Percentiles rank a stretch among this genome's conserved stretches.
These are phyloP conservation scores for Alloascoidea africana DNA, from an alignment of 805 yeast species.

Conservation along the genomic window DNA sequence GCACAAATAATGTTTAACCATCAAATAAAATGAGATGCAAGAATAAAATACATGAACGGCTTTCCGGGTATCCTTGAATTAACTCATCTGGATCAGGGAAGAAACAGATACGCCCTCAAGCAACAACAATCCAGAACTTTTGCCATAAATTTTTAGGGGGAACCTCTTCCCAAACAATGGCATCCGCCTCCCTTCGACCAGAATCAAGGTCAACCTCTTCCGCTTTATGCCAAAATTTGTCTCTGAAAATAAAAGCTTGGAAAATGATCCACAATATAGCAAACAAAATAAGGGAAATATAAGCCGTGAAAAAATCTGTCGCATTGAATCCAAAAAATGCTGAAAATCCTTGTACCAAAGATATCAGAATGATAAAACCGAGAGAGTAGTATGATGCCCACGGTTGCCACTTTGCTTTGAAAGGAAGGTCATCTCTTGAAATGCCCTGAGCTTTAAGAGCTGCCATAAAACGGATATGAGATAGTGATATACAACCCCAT, in stretches of 20 bases:
- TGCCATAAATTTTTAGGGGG: conserved; percentile 38
- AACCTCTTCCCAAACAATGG: conserved; percentile 40
- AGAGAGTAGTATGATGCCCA: conserved; percentile 48
- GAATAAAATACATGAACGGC: too few relatives aligned
- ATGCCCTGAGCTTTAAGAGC: conserved; percentile 49
- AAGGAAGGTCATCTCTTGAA: conserved; percentile 56
- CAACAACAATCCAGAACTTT: conserved; percentile 28
- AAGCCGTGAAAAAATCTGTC: conserved; percentile 49
- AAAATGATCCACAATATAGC: conserved; percentile 36
- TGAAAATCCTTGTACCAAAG: conserved; percentile 58
- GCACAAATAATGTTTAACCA: too few relatives aligned
- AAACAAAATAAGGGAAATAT: conserved; percentile 53
- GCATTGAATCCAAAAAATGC: conserved; percentile 43
- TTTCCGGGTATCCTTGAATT: too few relatives aligned
- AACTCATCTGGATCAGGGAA: too few relatives aligned
- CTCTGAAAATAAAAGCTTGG: conserved; percentile 5
- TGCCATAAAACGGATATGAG: conserved; percentile 25
- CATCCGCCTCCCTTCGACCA: conserved; percentile 51
- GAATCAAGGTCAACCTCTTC: conserved; percentile 53
- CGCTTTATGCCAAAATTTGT: background rate
- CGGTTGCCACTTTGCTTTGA: conserved; percentile 62
- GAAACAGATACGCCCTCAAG: background rate
- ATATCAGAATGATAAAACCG: conserved; percentile 35
- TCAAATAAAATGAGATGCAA: too few relatives aligned
- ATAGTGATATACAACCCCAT: conserved; percentile 2